phyloP scores from a whole-genome alignment of 768 basidiomycete species.

The Obba rivulosa region DNA sequence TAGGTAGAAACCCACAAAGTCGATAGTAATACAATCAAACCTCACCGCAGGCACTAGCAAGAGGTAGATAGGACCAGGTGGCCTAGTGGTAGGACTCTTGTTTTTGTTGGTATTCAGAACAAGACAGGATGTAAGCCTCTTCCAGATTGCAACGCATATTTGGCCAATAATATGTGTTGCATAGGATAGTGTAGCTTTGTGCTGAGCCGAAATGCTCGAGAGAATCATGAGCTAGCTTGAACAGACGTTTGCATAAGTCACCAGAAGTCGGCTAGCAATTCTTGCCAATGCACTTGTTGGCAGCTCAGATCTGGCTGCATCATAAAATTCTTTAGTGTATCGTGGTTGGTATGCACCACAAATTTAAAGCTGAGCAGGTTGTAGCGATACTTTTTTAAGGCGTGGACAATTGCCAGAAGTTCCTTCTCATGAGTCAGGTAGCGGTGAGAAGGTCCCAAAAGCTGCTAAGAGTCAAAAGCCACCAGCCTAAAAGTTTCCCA shows the following conservation, averaged over 20 bases:
- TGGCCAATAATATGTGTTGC: constrained; percentile 16
- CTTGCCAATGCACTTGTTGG: constrained; percentile 32
- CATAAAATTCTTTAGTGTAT: constrained; percentile 28
- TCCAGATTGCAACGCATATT: constrained; percentile 29
- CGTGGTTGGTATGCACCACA: constrained; percentile 31
- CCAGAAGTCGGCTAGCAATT: constrained; percentile 31
- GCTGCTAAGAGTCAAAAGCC: constrained; percentile 21
- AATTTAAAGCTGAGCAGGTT: constrained; percentile 20
- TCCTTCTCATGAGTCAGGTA: constrained; percentile 37
- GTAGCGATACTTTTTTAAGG: constrained; percentile 18
- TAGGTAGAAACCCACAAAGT: constrained; percentile 28
- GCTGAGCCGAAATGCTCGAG: constrained; percentile 14
- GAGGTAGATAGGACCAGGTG: constrained; percentile 19
- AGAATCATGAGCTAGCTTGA: constrained; percentile 10
- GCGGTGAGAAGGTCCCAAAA: constrained; percentile 27
- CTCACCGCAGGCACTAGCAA: constrained; percentile 16
- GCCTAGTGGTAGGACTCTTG: constrained; percentile 23
- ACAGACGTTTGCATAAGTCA: constrained; percentile 11
- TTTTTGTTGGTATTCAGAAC: constrained; percentile 27
- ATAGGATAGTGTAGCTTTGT: constrained; percentile 14
- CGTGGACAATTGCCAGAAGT: constrained; percentile 31
- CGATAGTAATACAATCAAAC: constrained; percentile 20
- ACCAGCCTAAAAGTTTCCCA: constrained; percentile 28
- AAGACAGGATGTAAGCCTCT: constrained; percentile 25
- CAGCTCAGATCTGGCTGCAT: constrained; percentile 27